These are phyloP conservation scores for Monosporascus sp. DNA, from an alignment of 2,329 filamentous ascomycete species.

Conservation along the genomic window DNA sequence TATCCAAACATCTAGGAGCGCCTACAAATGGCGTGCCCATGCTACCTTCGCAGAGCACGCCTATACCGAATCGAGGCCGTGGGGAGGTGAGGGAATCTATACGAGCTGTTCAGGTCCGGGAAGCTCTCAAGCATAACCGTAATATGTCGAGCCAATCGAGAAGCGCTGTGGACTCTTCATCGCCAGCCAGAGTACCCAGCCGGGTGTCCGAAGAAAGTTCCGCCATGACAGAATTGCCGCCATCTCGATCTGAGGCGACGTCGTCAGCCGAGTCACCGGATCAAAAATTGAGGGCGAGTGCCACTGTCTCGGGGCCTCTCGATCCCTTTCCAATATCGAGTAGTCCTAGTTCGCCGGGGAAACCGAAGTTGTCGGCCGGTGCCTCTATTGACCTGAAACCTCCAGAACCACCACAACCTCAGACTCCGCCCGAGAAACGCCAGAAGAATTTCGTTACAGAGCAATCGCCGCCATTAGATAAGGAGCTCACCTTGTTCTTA, in stretches of 20 bases:
- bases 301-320: slow-evolving; percentile 55
- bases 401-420: slow-evolving; percentile 15
- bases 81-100: slow-evolving; percentile 78
- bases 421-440: slow-evolving; percentile 41
- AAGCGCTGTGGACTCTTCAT: slow-evolving; percentile 47
- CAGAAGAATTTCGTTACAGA: slow-evolving; percentile 53
- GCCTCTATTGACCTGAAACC: slow-evolving; percentile 14
- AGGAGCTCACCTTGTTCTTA: slow-evolving; percentile 87
- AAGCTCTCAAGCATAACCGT: slow-evolving; percentile 44
- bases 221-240: slow-evolving; percentile 21
- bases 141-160: slow-evolving; percentile 42
- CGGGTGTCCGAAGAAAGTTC: slow-evolving; percentile 59
- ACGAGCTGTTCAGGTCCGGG: slow-evolving; percentile 56
- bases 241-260: slow-evolving; percentile 35
- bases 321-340: slow-evolving; percentile 39
- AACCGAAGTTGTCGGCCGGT: slow-evolving; percentile 15
- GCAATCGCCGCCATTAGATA: slow-evolving; percentile 66
- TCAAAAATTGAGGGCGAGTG: slow-evolving; percentile 56
- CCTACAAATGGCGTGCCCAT: slow-evolving; percentile 79
- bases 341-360: slow-evolving; percentile 24
- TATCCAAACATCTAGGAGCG: slow-evolving; percentile 84
- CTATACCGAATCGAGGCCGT: slow-evolving; percentile 78
- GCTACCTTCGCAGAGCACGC: slow-evolving; percentile 76
- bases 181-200: slow-evolving; percentile 52
- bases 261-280: slow-evolving; percentile 56